Percentiles rank a stretch among this genome's conserved stretches.
These are phyloP conservation scores for Flaveria sonorensis DNA, from an alignment of 129 eudicot species.

Conservation along the genomic window DNA sequence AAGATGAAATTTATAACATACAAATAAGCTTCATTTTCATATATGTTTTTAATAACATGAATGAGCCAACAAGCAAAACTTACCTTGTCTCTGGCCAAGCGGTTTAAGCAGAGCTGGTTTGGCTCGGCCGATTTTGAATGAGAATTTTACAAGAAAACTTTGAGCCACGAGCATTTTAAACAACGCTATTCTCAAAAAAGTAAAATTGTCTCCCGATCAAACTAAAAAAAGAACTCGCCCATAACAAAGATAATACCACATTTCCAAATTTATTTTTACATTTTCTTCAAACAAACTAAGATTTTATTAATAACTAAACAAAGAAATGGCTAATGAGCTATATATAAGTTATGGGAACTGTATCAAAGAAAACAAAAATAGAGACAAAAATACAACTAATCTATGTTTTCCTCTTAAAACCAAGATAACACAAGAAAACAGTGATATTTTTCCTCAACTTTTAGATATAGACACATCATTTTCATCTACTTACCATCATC, in stretches of 20 bases:
- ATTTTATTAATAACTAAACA: conserved; percentile 31
- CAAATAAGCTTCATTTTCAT: too few relatives aligned
- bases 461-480: conserved; percentile 20
- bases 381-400: conserved; percentile 15
- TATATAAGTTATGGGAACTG: conserved; percentile 20
- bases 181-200: not conserved
- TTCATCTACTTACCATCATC: conserved; percentile 40
- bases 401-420: conserved; percentile 31
- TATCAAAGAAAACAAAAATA: conserved; percentile 5
- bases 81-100: too few relatives aligned
- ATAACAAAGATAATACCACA: conserved; percentile 23
- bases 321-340: conserved; percentile 42
- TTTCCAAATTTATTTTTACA: conserved; percentile 37
- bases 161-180: too few relatives aligned
- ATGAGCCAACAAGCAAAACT: too few relatives aligned
- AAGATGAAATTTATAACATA: too few relatives aligned
- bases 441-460: not conserved
- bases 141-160: too few relatives aligned
- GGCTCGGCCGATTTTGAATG: too few relatives aligned
- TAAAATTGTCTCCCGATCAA: not conserved
- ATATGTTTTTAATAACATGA: too few relatives aligned
- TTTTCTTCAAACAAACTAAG: conserved; percentile 29
- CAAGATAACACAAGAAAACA: conserved; percentile 22
- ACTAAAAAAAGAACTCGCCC: not conserved
- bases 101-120: too few relatives aligned